Evolutionary conservation across 1,284 basidiomycete species (phyloP).

Genomic region (Baeospora myosura): DNA sequence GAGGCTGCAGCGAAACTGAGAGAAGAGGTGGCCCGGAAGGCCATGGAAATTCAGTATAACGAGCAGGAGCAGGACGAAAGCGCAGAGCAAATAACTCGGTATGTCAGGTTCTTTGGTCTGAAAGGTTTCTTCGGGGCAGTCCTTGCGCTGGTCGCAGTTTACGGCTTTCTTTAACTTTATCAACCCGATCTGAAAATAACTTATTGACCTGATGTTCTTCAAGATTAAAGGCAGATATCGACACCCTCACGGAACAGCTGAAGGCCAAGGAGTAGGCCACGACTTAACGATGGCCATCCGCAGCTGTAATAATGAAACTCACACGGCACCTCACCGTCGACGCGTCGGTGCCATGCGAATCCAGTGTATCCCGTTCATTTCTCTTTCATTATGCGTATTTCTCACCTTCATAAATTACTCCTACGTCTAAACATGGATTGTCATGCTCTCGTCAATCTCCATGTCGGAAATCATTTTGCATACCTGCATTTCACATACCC

Average conservation of each 20-base stretch:
- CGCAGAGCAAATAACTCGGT: constrained; percentile 70
- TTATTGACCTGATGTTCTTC: constrained; percentile 27
- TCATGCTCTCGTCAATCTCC: too few species aligned
- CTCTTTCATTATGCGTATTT: not conserved
- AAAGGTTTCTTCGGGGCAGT: constrained; percentile 50
- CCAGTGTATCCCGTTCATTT: too few species aligned
- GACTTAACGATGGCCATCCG: not conserved
- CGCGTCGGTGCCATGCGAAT: too few species aligned
- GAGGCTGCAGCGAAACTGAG: constrained; percentile 49
- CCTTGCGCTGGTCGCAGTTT: constrained; percentile 49
- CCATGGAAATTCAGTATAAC: constrained; percentile 72
- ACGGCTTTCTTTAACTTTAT: constrained; percentile 42
- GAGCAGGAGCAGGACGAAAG: constrained; percentile 72
- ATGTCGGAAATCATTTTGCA: too few species aligned
- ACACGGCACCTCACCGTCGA: too few species aligned
- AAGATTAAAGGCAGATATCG: constrained; percentile 64
- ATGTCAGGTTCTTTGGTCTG: constrained; percentile 54
- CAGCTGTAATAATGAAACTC: not conserved
- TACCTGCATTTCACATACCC: too few species aligned
- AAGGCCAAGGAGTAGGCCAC: constrained; percentile 16
- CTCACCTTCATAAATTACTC: not conserved
- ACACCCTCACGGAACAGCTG: constrained; percentile 35
- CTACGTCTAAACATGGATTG: too few species aligned
- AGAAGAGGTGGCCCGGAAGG: constrained; percentile 56
- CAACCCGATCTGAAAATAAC: constrained; percentile 21